Percentiles rank a stretch among this genome's conserved stretches.
These are phyloP conservation scores for Phytopythium ostracodes DNA, from an alignment of 352 stramenopile species.

Conservation along the genomic window DNA sequence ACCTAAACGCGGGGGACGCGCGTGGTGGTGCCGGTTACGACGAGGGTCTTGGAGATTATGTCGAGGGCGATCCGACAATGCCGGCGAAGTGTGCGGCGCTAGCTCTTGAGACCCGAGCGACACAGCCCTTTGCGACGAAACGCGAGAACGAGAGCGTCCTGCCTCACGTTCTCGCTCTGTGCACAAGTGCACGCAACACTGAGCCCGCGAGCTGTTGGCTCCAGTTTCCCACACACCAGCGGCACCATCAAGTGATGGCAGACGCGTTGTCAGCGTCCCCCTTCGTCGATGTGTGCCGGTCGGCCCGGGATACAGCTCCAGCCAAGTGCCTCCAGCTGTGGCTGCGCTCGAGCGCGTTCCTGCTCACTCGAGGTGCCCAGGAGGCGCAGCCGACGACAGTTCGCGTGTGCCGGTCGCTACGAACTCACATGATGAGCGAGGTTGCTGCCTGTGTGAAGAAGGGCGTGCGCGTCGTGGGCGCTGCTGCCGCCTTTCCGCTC, in stretches of 20 bases:
- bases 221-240: slow-evolving; percentile 18
- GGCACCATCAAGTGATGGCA: slow-evolving; percentile 1
- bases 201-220: slow-evolving; percentile 51
- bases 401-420: slow-evolving; percentile 15
- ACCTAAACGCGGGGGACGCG: not conserved
- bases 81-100: slow-evolving; percentile 1
- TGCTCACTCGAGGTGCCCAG: slow-evolving; percentile 16
- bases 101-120: not conserved
- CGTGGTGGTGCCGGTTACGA: not conserved
- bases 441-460: slow-evolving; percentile 30
- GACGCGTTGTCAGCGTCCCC: slow-evolving; percentile 7
- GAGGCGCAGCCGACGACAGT: slow-evolving; percentile 7
- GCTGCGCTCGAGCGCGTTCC: slow-evolving; percentile 22
- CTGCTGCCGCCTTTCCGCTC: slow-evolving; percentile 20
- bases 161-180: slow-evolving; percentile 25
- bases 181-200: slow-evolving; percentile 9
- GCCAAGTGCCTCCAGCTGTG: slow-evolving; percentile 35
- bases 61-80: not conserved
- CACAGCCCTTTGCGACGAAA: not conserved
- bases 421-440: slow-evolving; percentile 15
- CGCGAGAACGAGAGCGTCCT: slow-evolving; percentile 8
- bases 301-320: slow-evolving; percentile 20
- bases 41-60: not conserved
- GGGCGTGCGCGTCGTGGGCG: slow-evolving; percentile 14
- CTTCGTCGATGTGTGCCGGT: slow-evolving; percentile 30